Conservation (phyloP, 179 eudicot species). For the Patellifolia procumbens region DNA sequence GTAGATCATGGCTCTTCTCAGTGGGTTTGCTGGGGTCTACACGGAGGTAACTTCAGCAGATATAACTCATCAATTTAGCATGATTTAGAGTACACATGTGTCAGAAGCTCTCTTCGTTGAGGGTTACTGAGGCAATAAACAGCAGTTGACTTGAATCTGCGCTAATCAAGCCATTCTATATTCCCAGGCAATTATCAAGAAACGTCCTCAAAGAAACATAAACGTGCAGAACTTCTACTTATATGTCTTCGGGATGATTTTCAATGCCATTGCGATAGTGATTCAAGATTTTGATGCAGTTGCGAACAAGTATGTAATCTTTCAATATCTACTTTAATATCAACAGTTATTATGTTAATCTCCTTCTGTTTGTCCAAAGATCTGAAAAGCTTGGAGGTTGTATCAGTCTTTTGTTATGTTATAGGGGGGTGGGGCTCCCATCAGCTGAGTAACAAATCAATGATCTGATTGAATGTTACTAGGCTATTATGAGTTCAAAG, state of each 20-base stretch:
- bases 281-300: constrained; percentile 95
- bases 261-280: constrained; percentile 88
- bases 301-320: constrained; percentile 62
- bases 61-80: constrained; percentile 9
- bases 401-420: neutral
- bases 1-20: constrained; percentile 97
- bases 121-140: neutral
- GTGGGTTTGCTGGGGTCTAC: constrained; percentile 99
- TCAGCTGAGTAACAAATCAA: neutral
- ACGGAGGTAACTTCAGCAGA: constrained; percentile 67
- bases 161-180: constrained; percentile 11
- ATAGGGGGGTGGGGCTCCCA: neutral
- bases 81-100: neutral
- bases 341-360: neutral
- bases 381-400: neutral
- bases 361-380: neutral
- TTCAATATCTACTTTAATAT: constrained; percentile 6
- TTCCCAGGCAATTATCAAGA: constrained; percentile 86
- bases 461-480: neutral
- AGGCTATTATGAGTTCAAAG: neutral
- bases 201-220: constrained; percentile 95
- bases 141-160: neutral
- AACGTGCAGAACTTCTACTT: constrained; percentile 99
- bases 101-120: neutral
- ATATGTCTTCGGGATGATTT: constrained; percentile 94